phyloP scores from a whole-genome alignment of 768 basidiomycete genomes.

The Agrocybe pediades region DNA sequence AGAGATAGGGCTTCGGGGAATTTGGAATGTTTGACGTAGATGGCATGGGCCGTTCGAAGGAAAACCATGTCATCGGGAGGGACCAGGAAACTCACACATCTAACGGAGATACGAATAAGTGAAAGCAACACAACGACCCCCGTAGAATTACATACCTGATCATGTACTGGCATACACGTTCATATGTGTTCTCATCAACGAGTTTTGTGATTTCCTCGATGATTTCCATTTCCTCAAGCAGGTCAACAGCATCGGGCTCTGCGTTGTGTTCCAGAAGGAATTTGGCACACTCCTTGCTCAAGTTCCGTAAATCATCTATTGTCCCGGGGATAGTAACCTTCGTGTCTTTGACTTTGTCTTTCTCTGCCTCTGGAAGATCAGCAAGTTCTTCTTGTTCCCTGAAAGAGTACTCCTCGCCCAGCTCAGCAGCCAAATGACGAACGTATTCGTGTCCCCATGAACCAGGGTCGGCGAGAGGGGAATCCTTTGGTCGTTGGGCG shows the following conservation, averaged over 20 bases:
- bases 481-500: conserved; percentile 61
- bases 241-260: conserved; percentile 96
- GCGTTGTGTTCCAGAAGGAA: conserved; percentile 95
- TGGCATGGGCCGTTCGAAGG: conserved; percentile 82
- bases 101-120: conserved; percentile 23
- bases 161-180: conserved; percentile 95
- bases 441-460: conserved; percentile 99
- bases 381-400: conserved; percentile 55
- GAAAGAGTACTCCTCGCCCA: conserved; percentile 86
- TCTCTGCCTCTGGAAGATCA: conserved; percentile 25
- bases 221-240: conserved; percentile 91
- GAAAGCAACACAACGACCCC: no score
- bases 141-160: conserved; percentile 69
- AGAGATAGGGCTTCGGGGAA: conserved; percentile 91
- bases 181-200: conserved; percentile 86
- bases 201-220: conserved; percentile 75
- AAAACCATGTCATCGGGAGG: conserved; percentile 93
- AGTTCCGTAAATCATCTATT: conserved; percentile 70
- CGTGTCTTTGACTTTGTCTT: conserved; percentile 25
- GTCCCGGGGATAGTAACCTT: conserved; percentile 51
- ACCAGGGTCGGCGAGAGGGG: conserved; percentile 85
- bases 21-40: conserved; percentile 85
- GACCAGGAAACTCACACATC: conserved; percentile 87
- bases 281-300: conserved; percentile 82
- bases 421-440: conserved; percentile 92